phyloP scores from a whole-genome alignment of 2,329 filamentous ascomycete genomes.

The Ceratocystiopsis brevicomis region DNA sequence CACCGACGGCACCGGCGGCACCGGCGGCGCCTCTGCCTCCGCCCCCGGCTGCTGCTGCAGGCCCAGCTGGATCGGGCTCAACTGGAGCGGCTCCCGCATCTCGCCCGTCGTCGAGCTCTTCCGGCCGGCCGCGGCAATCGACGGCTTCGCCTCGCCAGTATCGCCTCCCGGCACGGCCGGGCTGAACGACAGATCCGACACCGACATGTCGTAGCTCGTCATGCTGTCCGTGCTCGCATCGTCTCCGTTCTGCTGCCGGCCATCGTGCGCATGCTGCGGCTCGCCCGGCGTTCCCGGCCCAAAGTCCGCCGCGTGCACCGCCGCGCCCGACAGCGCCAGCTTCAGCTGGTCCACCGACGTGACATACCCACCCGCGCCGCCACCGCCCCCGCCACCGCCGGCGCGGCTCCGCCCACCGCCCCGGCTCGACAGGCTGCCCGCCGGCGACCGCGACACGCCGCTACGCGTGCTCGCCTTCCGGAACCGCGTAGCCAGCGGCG shows the following conservation, averaged over 20 bases:
- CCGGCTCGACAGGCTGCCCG: slow-evolving; percentile 15
- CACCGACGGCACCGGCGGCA: slow-evolving; percentile 38
- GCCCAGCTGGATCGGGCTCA: not conserved
- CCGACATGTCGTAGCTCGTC: slow-evolving; percentile 48
- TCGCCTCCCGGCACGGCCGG: slow-evolving; percentile 10
- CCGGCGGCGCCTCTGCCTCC: slow-evolving; percentile 27
- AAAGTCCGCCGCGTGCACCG: slow-evolving; percentile 16
- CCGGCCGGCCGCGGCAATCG: not conserved
- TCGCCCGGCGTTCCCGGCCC: slow-evolving; percentile 13
- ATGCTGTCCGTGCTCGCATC: slow-evolving; percentile 47
- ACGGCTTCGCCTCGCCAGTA: not conserved
- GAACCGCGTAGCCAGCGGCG: slow-evolving; percentile 22
- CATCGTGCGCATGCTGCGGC: slow-evolving; percentile 10
- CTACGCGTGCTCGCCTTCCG: slow-evolving; percentile 37
- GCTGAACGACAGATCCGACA: slow-evolving; percentile 48
- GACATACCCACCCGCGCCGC: slow-evolving; percentile 26
- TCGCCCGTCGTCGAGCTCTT: slow-evolving; percentile 2
- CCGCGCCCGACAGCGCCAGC: slow-evolving; percentile 37
- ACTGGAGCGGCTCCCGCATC: not conserved
- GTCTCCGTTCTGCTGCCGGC: slow-evolving; percentile 26
- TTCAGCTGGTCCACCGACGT: slow-evolving; percentile 46
- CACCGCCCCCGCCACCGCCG: slow-evolving; percentile 10
- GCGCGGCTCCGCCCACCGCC: slow-evolving; percentile 7
- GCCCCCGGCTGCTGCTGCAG: not conserved
- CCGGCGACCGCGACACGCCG: slow-evolving; percentile 25